Conservation (phyloP, 2,329 filamentous ascomycete genomes). For the Zasmidium angulare region DNA sequence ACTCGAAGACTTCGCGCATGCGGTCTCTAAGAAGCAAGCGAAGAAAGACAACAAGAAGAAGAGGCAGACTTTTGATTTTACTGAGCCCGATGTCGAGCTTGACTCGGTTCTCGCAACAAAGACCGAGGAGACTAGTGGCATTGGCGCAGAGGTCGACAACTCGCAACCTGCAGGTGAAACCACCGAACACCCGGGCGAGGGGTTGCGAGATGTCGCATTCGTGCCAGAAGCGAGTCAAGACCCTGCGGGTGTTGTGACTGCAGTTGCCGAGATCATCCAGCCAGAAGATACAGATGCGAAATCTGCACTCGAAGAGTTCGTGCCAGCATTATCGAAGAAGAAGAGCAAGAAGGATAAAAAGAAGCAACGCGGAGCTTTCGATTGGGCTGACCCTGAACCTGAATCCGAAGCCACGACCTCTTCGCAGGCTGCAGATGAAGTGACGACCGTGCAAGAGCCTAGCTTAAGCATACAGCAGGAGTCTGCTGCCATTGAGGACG, state of each 20-base stretch:
- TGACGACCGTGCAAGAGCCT: background rate
- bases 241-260: background rate
- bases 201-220: background rate
- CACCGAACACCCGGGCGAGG: background rate
- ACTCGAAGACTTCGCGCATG: constrained; percentile 13
- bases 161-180: background rate
- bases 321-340: constrained; percentile 18
- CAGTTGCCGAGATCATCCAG: constrained; percentile 2
- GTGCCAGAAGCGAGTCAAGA: background rate
- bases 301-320: constrained; percentile 12
- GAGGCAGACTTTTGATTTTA: constrained; percentile 4
- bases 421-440: background rate
- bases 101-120: background rate
- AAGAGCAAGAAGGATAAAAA: constrained; percentile 25
- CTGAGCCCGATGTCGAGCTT: background rate
- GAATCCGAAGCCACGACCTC: constrained; percentile 5
- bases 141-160: background rate
- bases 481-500: background rate
- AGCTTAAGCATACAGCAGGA: background rate
- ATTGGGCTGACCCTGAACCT: constrained; percentile 9
- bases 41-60: constrained; percentile 40
- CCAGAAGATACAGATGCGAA: constrained; percentile 4
- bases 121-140: background rate
- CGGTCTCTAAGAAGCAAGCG: constrained; percentile 29
- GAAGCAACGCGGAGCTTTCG: constrained; percentile 12